A percentile compares a stretch with the other conserved stretches of the same genome.
These are phyloP conservation scores for Cryptosporidium sp. DNA, from an alignment of 169 alveolate genomes.

Conservation along the genomic window DNA sequence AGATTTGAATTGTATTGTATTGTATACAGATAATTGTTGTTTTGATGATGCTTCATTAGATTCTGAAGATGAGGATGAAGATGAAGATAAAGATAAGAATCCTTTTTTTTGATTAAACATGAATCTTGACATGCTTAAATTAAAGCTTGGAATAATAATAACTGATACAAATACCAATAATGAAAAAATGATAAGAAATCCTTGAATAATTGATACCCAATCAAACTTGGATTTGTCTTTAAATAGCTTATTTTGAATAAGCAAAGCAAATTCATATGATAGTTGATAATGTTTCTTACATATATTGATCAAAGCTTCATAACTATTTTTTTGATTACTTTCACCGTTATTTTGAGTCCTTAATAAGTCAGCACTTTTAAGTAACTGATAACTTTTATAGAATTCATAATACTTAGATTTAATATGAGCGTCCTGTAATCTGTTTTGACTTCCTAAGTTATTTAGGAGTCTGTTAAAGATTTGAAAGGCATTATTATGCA, in stretches of 20 bases:
- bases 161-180: slow-evolving; percentile 13
- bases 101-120: slow-evolving; percentile 10
- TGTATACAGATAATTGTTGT: background rate
- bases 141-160: background rate
- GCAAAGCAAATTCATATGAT: slow-evolving; percentile 4
- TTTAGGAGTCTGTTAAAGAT: background rate
- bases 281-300: slow-evolving; percentile 14
- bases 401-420: background rate
- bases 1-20: background rate
- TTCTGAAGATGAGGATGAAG: background rate
- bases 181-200: background rate
- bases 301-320: background rate
- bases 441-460: background rate
- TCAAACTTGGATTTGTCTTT: slow-evolving; percentile 29
- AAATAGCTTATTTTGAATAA: background rate
- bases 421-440: background rate
- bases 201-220: slow-evolving; percentile 18
- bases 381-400: background rate
- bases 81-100: background rate
- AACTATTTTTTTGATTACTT: too few species aligned
- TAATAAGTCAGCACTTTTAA: background rate
- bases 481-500: slow-evolving; percentile 70
- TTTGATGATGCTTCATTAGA: background rate
- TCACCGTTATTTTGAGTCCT: background rate
- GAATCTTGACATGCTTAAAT: slow-evolving; percentile 4